These are phyloP conservation scores for Rhodosporidiobolus odoratus DNA, from an alignment of 768 basidiomycete genomes.

Conservation along the genomic window DNA sequence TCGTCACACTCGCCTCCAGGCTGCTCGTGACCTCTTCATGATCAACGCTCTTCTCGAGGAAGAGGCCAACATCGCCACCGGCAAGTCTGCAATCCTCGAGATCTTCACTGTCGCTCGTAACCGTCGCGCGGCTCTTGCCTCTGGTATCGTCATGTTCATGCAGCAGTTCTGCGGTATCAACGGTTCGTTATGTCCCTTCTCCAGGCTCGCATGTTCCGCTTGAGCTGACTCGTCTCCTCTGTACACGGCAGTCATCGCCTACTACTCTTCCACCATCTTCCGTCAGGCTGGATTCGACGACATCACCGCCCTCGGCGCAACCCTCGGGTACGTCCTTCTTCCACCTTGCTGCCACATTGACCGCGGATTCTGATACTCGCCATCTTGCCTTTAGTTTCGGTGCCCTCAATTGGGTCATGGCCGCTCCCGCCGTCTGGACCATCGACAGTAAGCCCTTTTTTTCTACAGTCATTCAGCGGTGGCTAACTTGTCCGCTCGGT, in stretches of 20 bases:
- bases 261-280: conserved; percentile 43
- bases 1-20: conserved; percentile 47
- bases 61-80: conserved; percentile 42
- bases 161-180: conserved; percentile 57
- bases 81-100: conserved; percentile 47
- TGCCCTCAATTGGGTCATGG: conserved; percentile 4
- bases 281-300: conserved; percentile 42
- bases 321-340: conserved; percentile 29
- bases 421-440: conserved; percentile 13
- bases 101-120: conserved; percentile 49
- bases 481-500: neutral
- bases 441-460: conserved; percentile 6
- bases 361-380: too few species aligned
- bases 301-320: conserved; percentile 36
- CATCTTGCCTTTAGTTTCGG: neutral
- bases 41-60: conserved; percentile 49
- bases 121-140: conserved; percentile 60
- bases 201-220: neutral
- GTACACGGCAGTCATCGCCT: conserved; percentile 50
- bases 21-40: conserved; percentile 51
- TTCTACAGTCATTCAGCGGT: neutral
- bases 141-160: conserved; percentile 64
- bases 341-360: neutral
- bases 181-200: neutral
- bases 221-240: neutral